These are phyloP conservation scores for Pichia sp. DNA, from an alignment of 1,139 yeast genomes.

Conservation along the genomic window DNA sequence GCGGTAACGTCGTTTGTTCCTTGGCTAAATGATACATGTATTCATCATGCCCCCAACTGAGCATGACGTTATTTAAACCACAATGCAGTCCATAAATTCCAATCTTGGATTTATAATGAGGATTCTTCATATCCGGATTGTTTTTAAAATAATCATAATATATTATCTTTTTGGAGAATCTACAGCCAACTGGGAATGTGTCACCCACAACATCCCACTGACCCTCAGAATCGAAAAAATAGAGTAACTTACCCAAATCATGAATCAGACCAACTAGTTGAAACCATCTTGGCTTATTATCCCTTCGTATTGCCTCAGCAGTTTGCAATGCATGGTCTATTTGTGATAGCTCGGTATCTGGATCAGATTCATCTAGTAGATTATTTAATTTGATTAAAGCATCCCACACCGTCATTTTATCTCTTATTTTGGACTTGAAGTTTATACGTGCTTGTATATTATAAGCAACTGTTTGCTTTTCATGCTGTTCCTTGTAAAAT, in stretches of 20 bases:
- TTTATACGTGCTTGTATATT: constrained; percentile 65
- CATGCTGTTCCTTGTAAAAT: constrained; percentile 65
- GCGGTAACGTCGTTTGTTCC: constrained; percentile 54
- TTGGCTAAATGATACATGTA: constrained; percentile 71
- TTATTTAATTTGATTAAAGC: constrained; percentile 58
- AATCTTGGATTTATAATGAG: constrained; percentile 57
- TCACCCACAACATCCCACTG: constrained; percentile 86
- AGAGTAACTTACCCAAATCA: constrained; percentile 62
- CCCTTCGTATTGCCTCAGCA: constrained; percentile 66
- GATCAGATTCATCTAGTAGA: constrained; percentile 64
- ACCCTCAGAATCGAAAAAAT: constrained; percentile 64
- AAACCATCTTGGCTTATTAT: constrained; percentile 68
- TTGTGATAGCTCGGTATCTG: constrained; percentile 68
- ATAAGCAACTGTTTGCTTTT: constrained; percentile 65
- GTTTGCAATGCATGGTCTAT: constrained; percentile 73
- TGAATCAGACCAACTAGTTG: constrained; percentile 68
- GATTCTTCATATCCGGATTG: constrained; percentile 58
- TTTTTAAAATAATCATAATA: constrained; percentile 53
- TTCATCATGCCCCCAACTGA: constrained; percentile 78
- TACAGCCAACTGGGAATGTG: constrained; percentile 71
- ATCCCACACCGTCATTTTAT: constrained; percentile 66
- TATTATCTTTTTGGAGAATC: constrained; percentile 52
- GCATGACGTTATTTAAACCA: constrained; percentile 64
- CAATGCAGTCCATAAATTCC: constrained; percentile 62
- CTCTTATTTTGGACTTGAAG: constrained; percentile 59